Conservation (phyloP, 106 monocot species). For the Dioscorea dumetorum region DNA sequence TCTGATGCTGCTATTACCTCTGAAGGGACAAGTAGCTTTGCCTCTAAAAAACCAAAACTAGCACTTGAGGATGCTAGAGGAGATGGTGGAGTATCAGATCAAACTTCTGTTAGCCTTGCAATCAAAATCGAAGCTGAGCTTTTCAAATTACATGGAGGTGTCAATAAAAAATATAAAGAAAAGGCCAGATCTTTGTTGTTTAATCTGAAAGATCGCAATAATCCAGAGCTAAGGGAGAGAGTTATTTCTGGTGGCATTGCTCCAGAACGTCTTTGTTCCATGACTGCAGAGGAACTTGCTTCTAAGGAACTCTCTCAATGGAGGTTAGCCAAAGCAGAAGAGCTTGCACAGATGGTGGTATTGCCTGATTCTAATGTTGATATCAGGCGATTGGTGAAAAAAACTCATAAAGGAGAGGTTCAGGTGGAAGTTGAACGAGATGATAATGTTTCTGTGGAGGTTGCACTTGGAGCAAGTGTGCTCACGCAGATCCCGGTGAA, state of each 20-base stretch:
- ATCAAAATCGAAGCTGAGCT: constrained; percentile 78
- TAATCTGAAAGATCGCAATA: constrained; percentile 83
- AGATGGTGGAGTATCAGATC: constrained; percentile 6
- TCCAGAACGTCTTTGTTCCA: constrained; percentile 72
- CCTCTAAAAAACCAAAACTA: constrained; percentile 41
- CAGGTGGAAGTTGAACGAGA: constrained; percentile 81
- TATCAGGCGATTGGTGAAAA: constrained; percentile 77
- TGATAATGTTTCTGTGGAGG: constrained; percentile 47
- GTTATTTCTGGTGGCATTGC: constrained; percentile 71
- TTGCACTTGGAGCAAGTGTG: constrained; percentile 38
- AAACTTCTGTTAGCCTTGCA: constrained; percentile 40
- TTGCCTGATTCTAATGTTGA: constrained; percentile 68
- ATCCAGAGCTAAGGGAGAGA: constrained; percentile 71
- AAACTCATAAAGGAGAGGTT: constrained; percentile 97
- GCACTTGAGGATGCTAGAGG: constrained; percentile 11
- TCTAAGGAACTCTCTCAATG: constrained; percentile 91
- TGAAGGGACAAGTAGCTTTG: constrained; percentile 14
- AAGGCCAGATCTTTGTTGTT: constrained; percentile 90
- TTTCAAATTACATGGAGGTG: constrained; percentile 80
- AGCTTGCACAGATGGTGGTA: constrained; percentile 76
- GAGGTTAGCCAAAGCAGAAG: constrained; percentile 92
- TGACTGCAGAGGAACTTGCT: constrained; percentile 96
- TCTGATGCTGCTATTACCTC: constrained; percentile 24
- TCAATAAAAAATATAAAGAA: constrained; percentile 98
- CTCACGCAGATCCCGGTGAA: constrained; percentile 20